Evolutionary conservation across 2,329 filamentous ascomycete genomes (phyloP), one percentile per base, ranked within the genome.

Genomic region (Fusarium subglutinans): DNA sequence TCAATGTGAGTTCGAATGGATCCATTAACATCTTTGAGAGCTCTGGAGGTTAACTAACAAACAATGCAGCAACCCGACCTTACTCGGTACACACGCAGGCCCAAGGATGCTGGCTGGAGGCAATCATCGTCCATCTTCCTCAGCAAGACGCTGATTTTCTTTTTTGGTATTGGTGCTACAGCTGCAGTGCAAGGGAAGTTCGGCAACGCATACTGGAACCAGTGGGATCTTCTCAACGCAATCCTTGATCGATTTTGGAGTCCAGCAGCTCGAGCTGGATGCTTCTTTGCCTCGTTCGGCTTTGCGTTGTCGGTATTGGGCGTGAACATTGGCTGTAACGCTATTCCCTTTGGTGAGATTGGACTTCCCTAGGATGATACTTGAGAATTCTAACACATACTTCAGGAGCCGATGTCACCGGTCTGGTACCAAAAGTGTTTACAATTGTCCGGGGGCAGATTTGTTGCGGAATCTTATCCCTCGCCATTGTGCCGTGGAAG

Each of bases 221-320:
- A 80, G 13, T 82, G 81, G 75, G 81, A 82, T 45, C 69, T 83
- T 12, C 75, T 83, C 6, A 78, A 81, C 13, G 77, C 80, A 15
- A 82, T 84, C 20, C 72, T 84, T 12, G 82, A 83, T 43, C 79
- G 81, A 61, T 75, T 81, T 30, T 82, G 80, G 73, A 79, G 69
- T 7, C 73, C 80, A 3, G 78, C 72, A 6, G 76, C 76, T 5
- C 73, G 82, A 8, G 76, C 79, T 1, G 82, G 78, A 3, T 78
- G 83, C 38, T 82, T 83, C 22, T 55, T 55, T 10, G 24, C 38
- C 14, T 38, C 37, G 7, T 59, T 55, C 14, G 53, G 24, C 9
- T 55, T 55, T 30, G 24, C 26, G 5, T 18, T 55, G 24, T 38
- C 35, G 15, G 38, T 40, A 4, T 55, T 55, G 24, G 53, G 35